Conservation (phyloP, 331 rosid genomes). For the Quercus lobata region DNA sequence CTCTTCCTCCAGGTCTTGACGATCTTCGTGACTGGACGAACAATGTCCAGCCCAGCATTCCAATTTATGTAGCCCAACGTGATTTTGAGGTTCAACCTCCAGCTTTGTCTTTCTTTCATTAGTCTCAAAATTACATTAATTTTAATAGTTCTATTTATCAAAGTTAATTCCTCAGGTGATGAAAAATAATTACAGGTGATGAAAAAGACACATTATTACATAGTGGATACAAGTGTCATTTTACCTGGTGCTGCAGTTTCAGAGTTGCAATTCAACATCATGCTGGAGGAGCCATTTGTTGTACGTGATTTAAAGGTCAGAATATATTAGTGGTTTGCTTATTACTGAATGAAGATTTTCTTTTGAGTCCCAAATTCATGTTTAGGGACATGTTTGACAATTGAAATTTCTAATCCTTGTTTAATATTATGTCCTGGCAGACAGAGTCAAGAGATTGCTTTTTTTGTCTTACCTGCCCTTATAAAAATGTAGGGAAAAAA, state of each 20-base stretch:
- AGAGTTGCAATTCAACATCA: constrained; percentile 74
- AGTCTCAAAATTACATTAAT: neutral
- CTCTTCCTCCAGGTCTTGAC: constrained; percentile 57
- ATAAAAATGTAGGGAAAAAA: neutral
- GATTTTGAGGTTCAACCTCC: constrained; percentile 74
- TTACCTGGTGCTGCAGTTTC: constrained; percentile 91
- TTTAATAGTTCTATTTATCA: neutral
- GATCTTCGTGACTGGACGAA: constrained; percentile 99
- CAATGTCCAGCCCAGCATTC: constrained; percentile 86
- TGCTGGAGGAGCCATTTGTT: constrained; percentile 66
- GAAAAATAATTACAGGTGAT: constrained; percentile 66
- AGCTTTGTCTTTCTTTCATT: constrained; percentile 23
- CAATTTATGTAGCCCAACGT: constrained; percentile 79
- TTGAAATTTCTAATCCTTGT: neutral
- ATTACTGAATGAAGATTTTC: neutral
- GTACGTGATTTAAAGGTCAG: constrained; percentile 71
- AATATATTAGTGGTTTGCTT: constrained; percentile 3
- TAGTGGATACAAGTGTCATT: constrained; percentile 75
- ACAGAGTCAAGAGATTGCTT: neutral
- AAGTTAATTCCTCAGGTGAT: constrained; percentile 3
- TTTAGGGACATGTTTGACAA: neutral
- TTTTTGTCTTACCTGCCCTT: neutral
- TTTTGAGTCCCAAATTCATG: neutral
- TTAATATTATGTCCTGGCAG: neutral
- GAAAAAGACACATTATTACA: constrained; percentile 90